Conservation (phyloP, 2,329 filamentous ascomycete genomes). For the Colletotrichum phormii region DNA sequence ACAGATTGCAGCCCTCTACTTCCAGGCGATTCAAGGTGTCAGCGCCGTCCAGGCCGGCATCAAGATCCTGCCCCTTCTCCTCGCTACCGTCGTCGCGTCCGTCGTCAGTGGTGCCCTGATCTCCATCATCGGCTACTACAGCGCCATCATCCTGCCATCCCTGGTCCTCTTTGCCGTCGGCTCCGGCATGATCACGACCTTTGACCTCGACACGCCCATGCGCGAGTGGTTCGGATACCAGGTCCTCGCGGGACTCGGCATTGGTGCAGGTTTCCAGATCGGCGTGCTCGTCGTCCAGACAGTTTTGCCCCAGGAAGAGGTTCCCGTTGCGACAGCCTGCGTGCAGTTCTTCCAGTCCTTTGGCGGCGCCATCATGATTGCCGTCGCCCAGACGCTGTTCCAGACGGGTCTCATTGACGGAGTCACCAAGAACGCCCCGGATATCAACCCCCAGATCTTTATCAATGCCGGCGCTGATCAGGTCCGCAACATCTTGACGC, state of each 20-base stretch:
- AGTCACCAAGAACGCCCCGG: conserved; percentile 57
- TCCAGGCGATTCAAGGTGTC: conserved; percentile 65
- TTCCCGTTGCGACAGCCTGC: conserved; percentile 63
- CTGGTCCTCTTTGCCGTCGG: conserved; percentile 58
- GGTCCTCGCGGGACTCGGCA: conserved; percentile 65
- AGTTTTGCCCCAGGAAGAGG: conserved; percentile 58
- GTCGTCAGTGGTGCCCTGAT: conserved; percentile 56
- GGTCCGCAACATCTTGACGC: conserved; percentile 56
- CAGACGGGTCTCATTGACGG: conserved; percentile 70
- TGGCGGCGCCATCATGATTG: conserved; percentile 74
- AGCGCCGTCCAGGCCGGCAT: conserved; percentile 66
- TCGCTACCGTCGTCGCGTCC: conserved; percentile 62
- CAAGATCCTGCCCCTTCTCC: conserved; percentile 64
- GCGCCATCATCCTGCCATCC: conserved; percentile 53
- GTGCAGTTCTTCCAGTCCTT: conserved; percentile 73
- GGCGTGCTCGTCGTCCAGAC: conserved; percentile 64
- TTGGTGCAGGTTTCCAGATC: conserved; percentile 62
- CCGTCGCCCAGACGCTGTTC: conserved; percentile 75
- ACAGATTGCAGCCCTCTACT: conserved; percentile 56
- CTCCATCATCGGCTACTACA: conserved; percentile 57
- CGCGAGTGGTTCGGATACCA: conserved; percentile 69
- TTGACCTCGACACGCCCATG: conserved; percentile 58
- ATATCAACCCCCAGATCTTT: conserved; percentile 60
- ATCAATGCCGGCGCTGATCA: conserved; percentile 65
- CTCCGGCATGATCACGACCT: conserved; percentile 65